Evolutionary conservation across 495 filamentous ascomycete genomes (phyloP).

Genomic region (Tuber microsphaerosporum): DNA sequence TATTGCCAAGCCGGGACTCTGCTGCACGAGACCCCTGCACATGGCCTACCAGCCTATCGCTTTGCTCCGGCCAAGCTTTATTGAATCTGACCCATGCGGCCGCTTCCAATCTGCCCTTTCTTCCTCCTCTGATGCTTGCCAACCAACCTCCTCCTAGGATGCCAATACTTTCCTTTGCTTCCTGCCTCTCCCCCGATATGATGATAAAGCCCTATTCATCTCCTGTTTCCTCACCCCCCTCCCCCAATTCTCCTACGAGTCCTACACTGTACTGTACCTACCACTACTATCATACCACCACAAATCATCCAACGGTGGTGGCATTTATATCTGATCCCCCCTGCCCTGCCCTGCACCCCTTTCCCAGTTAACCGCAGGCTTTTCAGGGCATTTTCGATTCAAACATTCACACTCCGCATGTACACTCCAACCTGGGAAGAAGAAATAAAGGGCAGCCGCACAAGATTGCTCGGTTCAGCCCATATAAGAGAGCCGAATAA

Average conservation of each 20-base stretch:
- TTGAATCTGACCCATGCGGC: not conserved
- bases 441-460: not conserved
- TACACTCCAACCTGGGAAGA: not conserved
- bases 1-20: conserved; percentile 28
- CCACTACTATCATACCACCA: not conserved
- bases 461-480: not conserved
- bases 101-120: not conserved
- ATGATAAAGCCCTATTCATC: not conserved
- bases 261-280: not conserved
- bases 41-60: conserved; percentile 22
- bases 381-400: not conserved
- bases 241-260: not conserved
- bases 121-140: too few relatives aligned
- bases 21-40: conserved; percentile 25
- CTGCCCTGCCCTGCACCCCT: not conserved
- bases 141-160: too few relatives aligned
- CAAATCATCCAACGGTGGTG: not conserved
- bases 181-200: not conserved
- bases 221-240: not conserved
- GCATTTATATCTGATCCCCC: not conserved
- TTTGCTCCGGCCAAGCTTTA: conserved; percentile 28
- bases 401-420: not conserved
- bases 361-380: not conserved
- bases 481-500: not conserved
- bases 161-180: not conserved